Base-by-base conservation (phyloP, 2,329 filamentous ascomycete species). In the Ophiostoma fasciatum region DNA sequence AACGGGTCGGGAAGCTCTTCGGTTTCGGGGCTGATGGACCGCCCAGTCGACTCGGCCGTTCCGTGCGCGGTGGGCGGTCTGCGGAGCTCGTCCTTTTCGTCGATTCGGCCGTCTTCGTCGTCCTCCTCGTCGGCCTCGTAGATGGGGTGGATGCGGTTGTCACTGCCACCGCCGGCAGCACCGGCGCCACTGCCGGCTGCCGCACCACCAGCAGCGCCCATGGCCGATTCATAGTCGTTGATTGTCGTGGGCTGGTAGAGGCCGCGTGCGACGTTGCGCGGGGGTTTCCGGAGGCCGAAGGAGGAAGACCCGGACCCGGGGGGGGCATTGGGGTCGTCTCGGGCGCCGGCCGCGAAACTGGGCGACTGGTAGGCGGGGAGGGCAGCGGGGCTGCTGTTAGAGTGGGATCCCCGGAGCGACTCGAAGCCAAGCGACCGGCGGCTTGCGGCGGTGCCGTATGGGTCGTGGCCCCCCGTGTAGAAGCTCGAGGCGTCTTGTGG, bases 91-190 rank as follows among this genome's bases (percentile, higher is more conserved):
- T 48, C 46, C 20, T 40, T 40, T 10, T 44, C 42, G 7, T n/a
- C n/a, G n/a, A n/a, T n/a, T n/a, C 40, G 38, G 36, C 52, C 41
- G 28, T 45, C 28, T 15, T 52, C 47, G 1, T 52, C 50, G 7
- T 62, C 64, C 22, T 72, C 68, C 43, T 74, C 69, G 27, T 71
- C 69, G 8, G 66, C 68, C 43, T 74, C 70, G 44, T 69, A 62
- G 40, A 74, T 74, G 1, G 70, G 70, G 42, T 72, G 66, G 42
- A 74, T 74, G 3, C 52, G 56, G 4, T 61, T 61, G n/a, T n/a
- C n/a, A n/a, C n/a, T n/a, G n/a, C n/a, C n/a, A n/a, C n/a, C n/a
- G n/a, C n/a, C n/a, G n/a, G n/a, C n/a, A n/a, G n/a, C n/a, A n/a
- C n/a, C n/a, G 0, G 60, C 50, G 37, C 42, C 37, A 38, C 26